phyloP scores from a whole-genome alignment of 129 eudicot genomes.

The Escallonia herrerae region DNA sequence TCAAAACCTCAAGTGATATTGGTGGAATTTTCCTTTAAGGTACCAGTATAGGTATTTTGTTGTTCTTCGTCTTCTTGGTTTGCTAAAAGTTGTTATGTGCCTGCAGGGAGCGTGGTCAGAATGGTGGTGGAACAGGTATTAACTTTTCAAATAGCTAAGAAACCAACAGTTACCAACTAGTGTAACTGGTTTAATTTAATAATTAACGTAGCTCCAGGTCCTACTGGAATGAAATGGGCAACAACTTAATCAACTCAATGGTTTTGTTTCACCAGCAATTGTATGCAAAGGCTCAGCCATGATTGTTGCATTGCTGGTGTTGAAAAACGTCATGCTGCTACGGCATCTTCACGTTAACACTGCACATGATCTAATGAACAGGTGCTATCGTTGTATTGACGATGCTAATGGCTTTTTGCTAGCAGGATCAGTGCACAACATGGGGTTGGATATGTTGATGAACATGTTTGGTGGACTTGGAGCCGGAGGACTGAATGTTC shows the following conservation, averaged over 20 bases:
- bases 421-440: constrained; percentile 11
- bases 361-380: too few species aligned
- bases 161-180: neutral
- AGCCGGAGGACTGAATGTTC: constrained; percentile 38
- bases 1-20: too few species aligned
- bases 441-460: constrained; percentile 67
- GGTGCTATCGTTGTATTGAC: neutral
- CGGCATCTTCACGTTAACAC: too few species aligned
- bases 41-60: neutral
- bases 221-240: neutral
- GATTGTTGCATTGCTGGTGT: too few species aligned
- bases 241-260: neutral
- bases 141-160: neutral
- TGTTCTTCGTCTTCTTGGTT: constrained; percentile 2
- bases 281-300: neutral
- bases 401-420: neutral
- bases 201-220: neutral
- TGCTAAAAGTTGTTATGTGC: constrained; percentile 1
- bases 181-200: too few species aligned
- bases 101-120: constrained; percentile 52
- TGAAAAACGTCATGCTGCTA: too few species aligned
- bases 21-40: too few species aligned
- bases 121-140: constrained; percentile 50
- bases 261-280: neutral
- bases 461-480: constrained; percentile 80